Percentiles rank a stretch among this genome's conserved stretches.
phyloP scores from a whole-genome alignment of 2,329 filamentous ascomycete genomes.

The Seiridium unicorne region DNA sequence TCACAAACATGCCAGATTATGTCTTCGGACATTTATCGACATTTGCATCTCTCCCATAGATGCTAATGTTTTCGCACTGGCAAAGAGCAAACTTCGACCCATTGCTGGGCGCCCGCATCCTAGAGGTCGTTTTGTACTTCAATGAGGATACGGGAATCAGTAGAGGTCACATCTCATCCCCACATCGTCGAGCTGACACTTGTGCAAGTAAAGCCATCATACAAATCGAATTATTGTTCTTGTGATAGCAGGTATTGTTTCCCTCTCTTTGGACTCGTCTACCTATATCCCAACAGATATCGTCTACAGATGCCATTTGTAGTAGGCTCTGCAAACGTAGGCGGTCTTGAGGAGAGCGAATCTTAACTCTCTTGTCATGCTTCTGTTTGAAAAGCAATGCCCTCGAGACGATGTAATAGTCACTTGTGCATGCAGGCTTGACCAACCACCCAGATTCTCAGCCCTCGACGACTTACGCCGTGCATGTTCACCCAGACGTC shows the following conservation, averaged over 20 bases:
- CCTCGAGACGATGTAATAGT: no score
- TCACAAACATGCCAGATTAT: slow-evolving; percentile 8
- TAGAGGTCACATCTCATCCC: slow-evolving; percentile 50
- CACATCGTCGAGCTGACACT: no score
- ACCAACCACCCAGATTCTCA: no score
- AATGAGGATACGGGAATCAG: slow-evolving; percentile 56
- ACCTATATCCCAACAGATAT: no score
- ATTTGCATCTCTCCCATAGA: slow-evolving; percentile 44
- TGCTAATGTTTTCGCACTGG: slow-evolving; percentile 57
- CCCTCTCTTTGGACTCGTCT: neutral
- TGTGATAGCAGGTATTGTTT: neutral
- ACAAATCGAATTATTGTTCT: neutral
- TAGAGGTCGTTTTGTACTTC: slow-evolving; percentile 55
- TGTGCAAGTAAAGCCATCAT: neutral
- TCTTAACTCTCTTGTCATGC: no score
- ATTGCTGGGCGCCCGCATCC: slow-evolving; percentile 56
- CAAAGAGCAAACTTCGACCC: slow-evolving; percentile 48
- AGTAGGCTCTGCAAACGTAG: no score
- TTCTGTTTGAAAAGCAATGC: neutral
- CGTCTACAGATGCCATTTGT: no score
- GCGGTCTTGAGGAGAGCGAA: no score
- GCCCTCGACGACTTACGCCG: no score
- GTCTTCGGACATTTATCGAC: slow-evolving; percentile 31
- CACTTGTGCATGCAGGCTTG: no score
- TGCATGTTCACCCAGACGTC: neutral